phyloP scores from a whole-genome alignment of 768 basidiomycete genomes.

The Boletus pseudo-olivaceus region DNA sequence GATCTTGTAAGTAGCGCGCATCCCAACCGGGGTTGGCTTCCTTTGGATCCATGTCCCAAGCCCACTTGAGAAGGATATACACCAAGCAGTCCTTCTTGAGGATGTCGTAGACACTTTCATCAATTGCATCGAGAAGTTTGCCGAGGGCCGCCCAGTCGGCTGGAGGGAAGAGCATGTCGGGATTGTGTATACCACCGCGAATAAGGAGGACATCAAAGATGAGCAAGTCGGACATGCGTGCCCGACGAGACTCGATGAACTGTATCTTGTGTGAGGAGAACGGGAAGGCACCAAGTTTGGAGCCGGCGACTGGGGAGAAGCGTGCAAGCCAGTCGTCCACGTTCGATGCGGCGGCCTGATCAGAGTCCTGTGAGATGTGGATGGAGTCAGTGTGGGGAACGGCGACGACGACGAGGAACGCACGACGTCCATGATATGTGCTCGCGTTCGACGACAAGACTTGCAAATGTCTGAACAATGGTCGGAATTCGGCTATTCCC shows the following conservation, averaged over 20 bases:
- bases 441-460: background rate
- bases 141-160: constrained; percentile 49
- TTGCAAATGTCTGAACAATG: constrained; percentile 2
- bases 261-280: constrained; percentile 52
- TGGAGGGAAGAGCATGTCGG: constrained; percentile 70
- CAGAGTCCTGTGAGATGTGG: constrained; percentile 14
- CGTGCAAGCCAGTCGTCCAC: constrained; percentile 25
- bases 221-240: constrained; percentile 56
- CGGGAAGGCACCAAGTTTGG: constrained; percentile 45
- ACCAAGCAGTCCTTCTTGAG: constrained; percentile 79
- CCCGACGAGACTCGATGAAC: constrained; percentile 62
- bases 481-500: constrained; percentile 12
- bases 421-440: constrained; percentile 26
- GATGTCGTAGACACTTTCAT: constrained; percentile 59
- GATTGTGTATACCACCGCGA: constrained; percentile 56
- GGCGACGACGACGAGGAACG: constrained; percentile 11
- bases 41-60: constrained; percentile 62
- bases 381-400: background rate
- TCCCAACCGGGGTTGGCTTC: constrained; percentile 34
- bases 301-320: constrained; percentile 44
- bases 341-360: constrained; percentile 2
- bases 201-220: constrained; percentile 72
- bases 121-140: constrained; percentile 58
- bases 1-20: constrained; percentile 43
- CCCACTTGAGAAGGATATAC: constrained; percentile 81